A percentile compares a stretch with the other conserved stretches of the same genome.
phyloP scores from a whole-genome alignment of 2,329 filamentous ascomycete species.

The Aspergillus quadrilineatus region DNA sequence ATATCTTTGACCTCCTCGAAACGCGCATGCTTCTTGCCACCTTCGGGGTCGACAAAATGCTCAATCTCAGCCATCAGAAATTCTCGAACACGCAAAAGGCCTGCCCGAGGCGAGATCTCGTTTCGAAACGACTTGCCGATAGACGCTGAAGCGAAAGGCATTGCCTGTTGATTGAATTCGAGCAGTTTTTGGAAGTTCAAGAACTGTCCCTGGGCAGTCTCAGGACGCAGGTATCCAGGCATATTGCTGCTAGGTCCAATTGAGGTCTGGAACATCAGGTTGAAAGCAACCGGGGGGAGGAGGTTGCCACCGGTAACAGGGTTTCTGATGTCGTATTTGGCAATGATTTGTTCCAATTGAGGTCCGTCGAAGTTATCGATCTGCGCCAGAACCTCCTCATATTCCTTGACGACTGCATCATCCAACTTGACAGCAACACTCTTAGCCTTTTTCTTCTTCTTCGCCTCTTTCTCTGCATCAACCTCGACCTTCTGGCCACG shows the following conservation, averaged over 20 bases:
- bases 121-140: conserved; percentile 98
- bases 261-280: conserved; percentile 96
- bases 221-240: conserved; percentile 81
- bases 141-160: conserved; percentile 96
- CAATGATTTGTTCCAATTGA: conserved; percentile 83
- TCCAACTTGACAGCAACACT: conserved; percentile 79
- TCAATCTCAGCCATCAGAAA: conserved; percentile 99
- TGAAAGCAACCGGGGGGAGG: conserved; percentile 83
- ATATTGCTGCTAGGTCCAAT: conserved; percentile 91
- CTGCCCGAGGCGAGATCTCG: conserved; percentile 90
- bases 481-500: conserved; percentile 70
- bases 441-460: conserved; percentile 85
- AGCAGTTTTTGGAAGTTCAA: conserved; percentile 94
- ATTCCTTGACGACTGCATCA: conserved; percentile 81
- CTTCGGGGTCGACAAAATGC: conserved; percentile 92
- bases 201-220: conserved; percentile 98
- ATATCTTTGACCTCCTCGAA: conserved; percentile 83
- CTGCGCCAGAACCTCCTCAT: conserved; percentile 85
- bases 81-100: conserved; percentile 89
- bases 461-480: conserved; percentile 74
- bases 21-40: conserved; percentile 89
- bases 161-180: conserved; percentile 90
- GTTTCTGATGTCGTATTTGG: conserved; percentile 87
- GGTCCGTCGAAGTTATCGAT: conserved; percentile 94
- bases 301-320: conserved; percentile 75